These are phyloP conservation scores for Wickerhamomyces ciferrii DNA, from an alignment of 805 yeast species.

Conservation along the genomic window DNA sequence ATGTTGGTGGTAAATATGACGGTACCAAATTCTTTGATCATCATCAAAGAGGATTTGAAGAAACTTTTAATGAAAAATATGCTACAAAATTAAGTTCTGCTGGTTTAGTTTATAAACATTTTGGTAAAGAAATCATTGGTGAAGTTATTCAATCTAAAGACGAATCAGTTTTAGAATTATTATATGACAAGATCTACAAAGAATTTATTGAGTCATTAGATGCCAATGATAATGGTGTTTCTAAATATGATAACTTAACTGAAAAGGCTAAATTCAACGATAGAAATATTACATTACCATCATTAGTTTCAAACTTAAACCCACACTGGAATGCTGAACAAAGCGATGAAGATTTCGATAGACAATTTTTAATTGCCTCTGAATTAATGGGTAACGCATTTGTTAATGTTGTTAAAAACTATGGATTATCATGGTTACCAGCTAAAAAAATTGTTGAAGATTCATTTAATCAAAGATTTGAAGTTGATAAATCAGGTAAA, in stretches of 20 bases:
- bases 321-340: constrained; percentile 79
- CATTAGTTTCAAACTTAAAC: constrained; percentile 72
- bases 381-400: constrained; percentile 82
- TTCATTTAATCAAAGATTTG: constrained; percentile 57
- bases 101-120: constrained; percentile 87
- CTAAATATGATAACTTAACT: constrained; percentile 52
- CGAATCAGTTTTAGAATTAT: constrained; percentile 45
- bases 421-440: constrained; percentile 88
- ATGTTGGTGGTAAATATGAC: constrained; percentile 90
- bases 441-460: constrained; percentile 71
- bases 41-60: constrained; percentile 89
- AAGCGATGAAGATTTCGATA: constrained; percentile 61
- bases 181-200: constrained; percentile 74
- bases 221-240: constrained; percentile 93
- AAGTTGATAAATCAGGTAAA: constrained; percentile 65
- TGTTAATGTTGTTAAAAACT: constrained; percentile 55
- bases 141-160: constrained; percentile 39
- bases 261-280: constrained; percentile 61
- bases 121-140: constrained; percentile 63
- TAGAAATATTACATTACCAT: constrained; percentile 69
- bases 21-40: constrained; percentile 86
- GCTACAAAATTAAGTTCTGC: constrained; percentile 88
- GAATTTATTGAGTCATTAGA: constrained; percentile 89
- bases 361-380: constrained; percentile 64
- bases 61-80: constrained; percentile 58